Percentiles rank a stretch among this genome's conserved stretches.
phyloP scores from a whole-genome alignment of 1,139 yeast species.

The Suhomyces atakaporum region DNA sequence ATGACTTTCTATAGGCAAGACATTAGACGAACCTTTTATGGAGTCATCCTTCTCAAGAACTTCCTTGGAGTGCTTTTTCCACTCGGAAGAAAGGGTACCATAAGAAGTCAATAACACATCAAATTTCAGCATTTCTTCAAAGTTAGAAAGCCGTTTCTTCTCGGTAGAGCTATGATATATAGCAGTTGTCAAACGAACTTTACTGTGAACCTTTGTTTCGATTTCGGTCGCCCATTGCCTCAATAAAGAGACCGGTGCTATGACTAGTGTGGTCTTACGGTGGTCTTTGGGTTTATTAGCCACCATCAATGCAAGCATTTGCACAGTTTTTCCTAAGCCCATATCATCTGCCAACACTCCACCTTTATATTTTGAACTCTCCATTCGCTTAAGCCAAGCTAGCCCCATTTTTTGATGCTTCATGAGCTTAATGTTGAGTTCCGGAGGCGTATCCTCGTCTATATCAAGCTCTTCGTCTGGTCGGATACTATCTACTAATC shows the following conservation, averaged over 20 bases:
- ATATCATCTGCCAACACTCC: slow-evolving; percentile 91
- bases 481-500: slow-evolving; percentile 65
- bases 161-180: slow-evolving; percentile 65
- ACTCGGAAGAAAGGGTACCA: slow-evolving; percentile 70
- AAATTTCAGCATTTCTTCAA: slow-evolving; percentile 49
- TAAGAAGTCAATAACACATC: slow-evolving; percentile 85
- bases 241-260: slow-evolving; percentile 83
- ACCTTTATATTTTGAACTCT: slow-evolving; percentile 59
- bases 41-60: slow-evolving; percentile 31
- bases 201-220: slow-evolving; percentile 55
- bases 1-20: slow-evolving; percentile 39
- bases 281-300: slow-evolving; percentile 47
- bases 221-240: slow-evolving; percentile 86
- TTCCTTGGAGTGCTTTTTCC: slow-evolving; percentile 57
- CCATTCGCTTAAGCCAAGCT: slow-evolving; percentile 76
- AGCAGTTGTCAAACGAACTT: slow-evolving; percentile 48
- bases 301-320: slow-evolving; percentile 69
- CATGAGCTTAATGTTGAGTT: slow-evolving; percentile 62
- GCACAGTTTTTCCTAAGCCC: slow-evolving; percentile 94
- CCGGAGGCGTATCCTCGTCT: slow-evolving; percentile 66
- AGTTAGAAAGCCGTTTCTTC: slow-evolving; percentile 39
- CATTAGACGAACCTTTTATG: slow-evolving; percentile 20
- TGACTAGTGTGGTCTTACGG: slow-evolving; percentile 64
- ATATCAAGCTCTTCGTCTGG: slow-evolving; percentile 53
- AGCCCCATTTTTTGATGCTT: slow-evolving; percentile 88